Evolutionary conservation across 2,329 filamentous ascomycete species (phyloP).

Genomic region (Grosmannia penicillata): DNA sequence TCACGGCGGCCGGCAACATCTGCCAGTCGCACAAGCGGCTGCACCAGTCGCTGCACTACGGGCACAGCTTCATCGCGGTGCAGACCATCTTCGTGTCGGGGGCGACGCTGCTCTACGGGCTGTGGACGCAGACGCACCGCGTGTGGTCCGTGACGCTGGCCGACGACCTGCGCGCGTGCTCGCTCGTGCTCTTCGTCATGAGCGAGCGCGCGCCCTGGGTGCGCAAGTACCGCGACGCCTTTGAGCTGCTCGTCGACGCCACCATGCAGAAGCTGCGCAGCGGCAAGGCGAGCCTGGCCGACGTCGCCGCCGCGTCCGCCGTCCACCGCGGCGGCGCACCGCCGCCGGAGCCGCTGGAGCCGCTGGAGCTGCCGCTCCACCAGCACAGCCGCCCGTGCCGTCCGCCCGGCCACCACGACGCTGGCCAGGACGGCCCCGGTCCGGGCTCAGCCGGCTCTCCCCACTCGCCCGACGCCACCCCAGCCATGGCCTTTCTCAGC

Average conservation of each 20-base stretch:
- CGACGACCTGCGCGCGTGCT: slow-evolving; percentile 33
- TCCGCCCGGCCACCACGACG: neutral
- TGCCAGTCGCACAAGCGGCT: slow-evolving; percentile 27
- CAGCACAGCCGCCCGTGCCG: neutral
- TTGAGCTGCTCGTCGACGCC: slow-evolving; percentile 29
- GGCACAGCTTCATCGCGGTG: slow-evolving; percentile 26
- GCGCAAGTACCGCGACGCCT: slow-evolving; percentile 30
- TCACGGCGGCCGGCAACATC: slow-evolving; percentile 23
- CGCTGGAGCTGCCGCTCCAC: neutral
- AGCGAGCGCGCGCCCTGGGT: slow-evolving; percentile 31
- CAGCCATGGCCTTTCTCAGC: neutral
- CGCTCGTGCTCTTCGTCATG: slow-evolving; percentile 32
- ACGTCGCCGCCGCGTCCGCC: neutral
- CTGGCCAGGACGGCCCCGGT: neutral
- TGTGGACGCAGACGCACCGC: slow-evolving; percentile 26
- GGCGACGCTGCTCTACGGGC: slow-evolving; percentile 22
- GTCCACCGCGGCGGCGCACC: neutral
- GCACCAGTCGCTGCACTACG: slow-evolving; percentile 24
- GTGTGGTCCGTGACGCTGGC: slow-evolving; percentile 32
- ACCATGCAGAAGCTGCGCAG: slow-evolving; percentile 21
- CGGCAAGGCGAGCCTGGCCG: neutral
- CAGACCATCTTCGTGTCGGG: slow-evolving; percentile 27
- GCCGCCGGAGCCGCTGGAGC: neutral
- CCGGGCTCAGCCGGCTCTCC: neutral
- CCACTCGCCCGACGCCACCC: neutral